A percentile compares a stretch with the other conserved stretches of the same genome.
Conservation (phyloP, 78 protist species). For the Tieghemostelium lacteum region DNA sequence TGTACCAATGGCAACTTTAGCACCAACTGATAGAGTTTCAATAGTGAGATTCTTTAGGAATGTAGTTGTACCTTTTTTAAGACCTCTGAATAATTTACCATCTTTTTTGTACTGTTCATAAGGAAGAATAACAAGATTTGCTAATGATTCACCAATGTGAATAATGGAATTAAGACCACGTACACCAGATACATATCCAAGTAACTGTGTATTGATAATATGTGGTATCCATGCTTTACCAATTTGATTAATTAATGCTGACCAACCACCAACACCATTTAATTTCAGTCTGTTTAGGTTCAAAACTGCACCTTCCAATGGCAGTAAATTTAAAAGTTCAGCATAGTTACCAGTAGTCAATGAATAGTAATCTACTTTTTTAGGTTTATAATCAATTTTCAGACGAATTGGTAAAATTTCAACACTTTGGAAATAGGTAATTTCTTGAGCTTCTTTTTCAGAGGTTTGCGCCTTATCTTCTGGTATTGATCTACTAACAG, state of each 20-base stretch:
- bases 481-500: constrained; percentile 46
- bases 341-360: constrained; percentile 62
- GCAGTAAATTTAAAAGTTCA: constrained; percentile 48
- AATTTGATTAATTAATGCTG: constrained; percentile 46
- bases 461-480: constrained; percentile 61
- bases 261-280: constrained; percentile 76
- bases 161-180: constrained; percentile 66
- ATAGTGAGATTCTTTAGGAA: constrained; percentile 58
- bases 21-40: constrained; percentile 63
- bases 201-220: constrained; percentile 50
- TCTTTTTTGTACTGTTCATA: constrained; percentile 69
- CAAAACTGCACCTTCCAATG: constrained; percentile 68
- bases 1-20: constrained; percentile 77
- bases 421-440: constrained; percentile 47
- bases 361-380: constrained; percentile 63
- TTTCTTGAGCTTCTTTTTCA: constrained; percentile 65
- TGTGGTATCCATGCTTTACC: constrained; percentile 49
- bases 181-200: constrained; percentile 64
- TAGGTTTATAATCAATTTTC: constrained; percentile 75
- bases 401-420: constrained; percentile 62
- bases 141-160: constrained; percentile 68
- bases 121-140: constrained; percentile 53
- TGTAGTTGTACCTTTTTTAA: constrained; percentile 57
- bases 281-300: constrained; percentile 39
- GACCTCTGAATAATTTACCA: constrained; percentile 65